These are phyloP conservation scores for Suhomyces tanzawaensis DNA, from an alignment of 805 yeast species.

Conservation along the genomic window DNA sequence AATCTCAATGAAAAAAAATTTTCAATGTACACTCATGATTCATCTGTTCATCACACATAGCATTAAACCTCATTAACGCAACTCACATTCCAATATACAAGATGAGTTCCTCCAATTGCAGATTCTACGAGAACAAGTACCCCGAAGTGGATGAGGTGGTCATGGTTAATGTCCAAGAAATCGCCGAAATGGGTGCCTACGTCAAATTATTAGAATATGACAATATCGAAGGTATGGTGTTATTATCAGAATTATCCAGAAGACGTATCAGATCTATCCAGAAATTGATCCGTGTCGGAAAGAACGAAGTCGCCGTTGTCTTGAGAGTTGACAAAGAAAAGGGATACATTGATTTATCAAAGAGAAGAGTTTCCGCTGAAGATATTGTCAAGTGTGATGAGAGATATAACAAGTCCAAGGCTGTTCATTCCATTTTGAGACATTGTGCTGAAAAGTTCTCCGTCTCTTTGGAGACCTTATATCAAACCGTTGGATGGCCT, in stretches of 20 bases:
- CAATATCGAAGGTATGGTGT: constrained; percentile 98
- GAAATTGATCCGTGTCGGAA: constrained; percentile 95
- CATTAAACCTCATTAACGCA: not conserved
- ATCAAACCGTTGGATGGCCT: constrained; percentile 95
- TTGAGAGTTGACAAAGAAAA: constrained; percentile 97
- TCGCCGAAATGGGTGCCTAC: constrained; percentile 99
- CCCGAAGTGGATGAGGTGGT: constrained; percentile 99
- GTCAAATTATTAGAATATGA: constrained; percentile 94
- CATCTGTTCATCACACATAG: not conserved
- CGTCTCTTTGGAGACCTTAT: constrained; percentile 79
- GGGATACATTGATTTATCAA: constrained; percentile 96
- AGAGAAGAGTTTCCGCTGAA: constrained; percentile 97
- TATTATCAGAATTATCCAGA: constrained; percentile 92
- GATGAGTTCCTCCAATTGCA: constrained; percentile 87
- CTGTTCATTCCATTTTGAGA: constrained; percentile 96
- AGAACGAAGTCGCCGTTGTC: constrained; percentile 97
- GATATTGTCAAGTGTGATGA: constrained; percentile 97
- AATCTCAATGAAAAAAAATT: constrained; percentile 5
- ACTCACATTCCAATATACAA: constrained; percentile 6
- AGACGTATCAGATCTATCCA: constrained; percentile 98
- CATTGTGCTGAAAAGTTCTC: constrained; percentile 97
- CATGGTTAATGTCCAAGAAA: constrained; percentile 97
- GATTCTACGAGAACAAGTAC: constrained; percentile 96
- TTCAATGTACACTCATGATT: constrained; percentile 1
- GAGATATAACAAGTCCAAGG: constrained; percentile 92